A percentile compares a stretch with the other conserved stretches of the same genome.
Evolutionary conservation across 768 basidiomycete genomes (phyloP).

Genomic region (Auricularia sp.): DNA sequence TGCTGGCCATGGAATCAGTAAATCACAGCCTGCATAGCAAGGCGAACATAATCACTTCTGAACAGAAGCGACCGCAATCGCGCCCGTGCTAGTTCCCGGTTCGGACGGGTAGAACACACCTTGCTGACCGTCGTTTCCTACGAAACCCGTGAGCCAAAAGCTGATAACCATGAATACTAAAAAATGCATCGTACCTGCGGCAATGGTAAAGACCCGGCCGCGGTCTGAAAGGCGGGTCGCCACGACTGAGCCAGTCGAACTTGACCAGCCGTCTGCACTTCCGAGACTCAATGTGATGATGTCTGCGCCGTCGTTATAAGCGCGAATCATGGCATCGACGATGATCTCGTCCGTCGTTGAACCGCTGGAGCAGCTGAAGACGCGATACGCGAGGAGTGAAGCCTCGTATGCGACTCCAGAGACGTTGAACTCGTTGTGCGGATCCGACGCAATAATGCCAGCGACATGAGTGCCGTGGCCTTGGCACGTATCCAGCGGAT

Average conservation of each 20-base stretch:
- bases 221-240: conserved; percentile 45
- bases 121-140: conserved; percentile 34
- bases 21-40: not conserved
- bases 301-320: conserved; percentile 43
- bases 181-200: conserved; percentile 27
- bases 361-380: conserved; percentile 17
- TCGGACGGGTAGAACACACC: conserved; percentile 38
- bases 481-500: not conserved
- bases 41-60: not conserved
- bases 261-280: conserved; percentile 53
- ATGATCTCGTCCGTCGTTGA: conserved; percentile 17
- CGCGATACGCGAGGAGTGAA: conserved; percentile 23
- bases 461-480: not conserved
- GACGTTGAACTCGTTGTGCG: not conserved
- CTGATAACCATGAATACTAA: not conserved
- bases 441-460: conserved; percentile 5
- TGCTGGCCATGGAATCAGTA: not conserved
- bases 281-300: conserved; percentile 59
- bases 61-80: conserved; percentile 13
- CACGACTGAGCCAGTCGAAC: conserved; percentile 40
- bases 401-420: conserved; percentile 11
- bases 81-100: not conserved
- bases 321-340: conserved; percentile 43
- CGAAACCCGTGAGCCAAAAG: not conserved
- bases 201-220: conserved; percentile 53